Base-by-base conservation (phyloP, 257 asterid species). In the Henckelia pumila region DNA sequence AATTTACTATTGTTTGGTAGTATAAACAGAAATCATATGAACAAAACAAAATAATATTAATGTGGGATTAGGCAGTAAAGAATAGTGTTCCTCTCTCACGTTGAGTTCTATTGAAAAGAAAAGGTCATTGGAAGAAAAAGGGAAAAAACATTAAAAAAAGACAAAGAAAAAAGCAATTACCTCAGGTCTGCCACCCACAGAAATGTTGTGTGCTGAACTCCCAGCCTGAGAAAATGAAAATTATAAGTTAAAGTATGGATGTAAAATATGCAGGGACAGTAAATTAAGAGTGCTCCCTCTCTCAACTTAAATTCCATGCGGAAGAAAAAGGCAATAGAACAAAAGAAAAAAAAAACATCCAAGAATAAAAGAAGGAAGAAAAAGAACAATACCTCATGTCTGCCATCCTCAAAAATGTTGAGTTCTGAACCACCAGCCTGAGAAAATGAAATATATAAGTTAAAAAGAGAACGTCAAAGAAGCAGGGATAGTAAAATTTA, bases 181-280 rank as follows among this genome's bases (percentile, higher is more conserved):
- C 81, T 80, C 85, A 73, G 47, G 64, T 70, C 60, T 64, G 32
- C 69, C 79, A 11, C 64, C 79, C 62, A 78, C 84, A 17, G 82
- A 72, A 73, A 77, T 63, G 61, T 75, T 76, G 58, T 70, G 65
- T 50, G 75, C 53, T 58, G 79, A 67, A 66, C 81, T 67, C 59
- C 82, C 77, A 26, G 79, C 76, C 88, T 86, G 77, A 21, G 69
- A 75, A 66, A 60, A 59, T 30, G 55, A 21, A 60, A 28, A 59
- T 26, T 20, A 44, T 9, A 5, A 17, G 19, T 24, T 23, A 16
- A 64, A 52, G 47, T 14, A 7, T 29, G 63, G 21, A 44, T n/a
- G 71, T 26, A 14, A 76, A 58, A 29, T 10, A 50, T 21, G 44
- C 21, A 26, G 35, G 28, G 26, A 70, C 11, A 53, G 8, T 22